Evolutionary conservation across 768 basidiomycete species (phyloP).

Genomic region (Astraeus odoratus): DNA sequence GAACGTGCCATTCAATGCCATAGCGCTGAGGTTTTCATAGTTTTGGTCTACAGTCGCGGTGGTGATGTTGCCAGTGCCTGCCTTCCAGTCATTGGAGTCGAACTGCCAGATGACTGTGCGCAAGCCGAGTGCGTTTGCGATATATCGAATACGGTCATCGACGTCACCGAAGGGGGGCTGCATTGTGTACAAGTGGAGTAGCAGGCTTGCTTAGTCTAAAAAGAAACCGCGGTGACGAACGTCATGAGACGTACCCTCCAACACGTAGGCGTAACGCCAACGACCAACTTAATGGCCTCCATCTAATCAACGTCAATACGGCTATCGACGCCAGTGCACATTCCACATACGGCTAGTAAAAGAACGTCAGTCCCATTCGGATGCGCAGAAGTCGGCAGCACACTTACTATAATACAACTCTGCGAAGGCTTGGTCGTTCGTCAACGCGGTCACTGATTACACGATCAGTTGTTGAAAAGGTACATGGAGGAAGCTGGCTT

Average conservation of each 20-base stretch:
- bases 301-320: constrained; percentile 26
- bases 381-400: neutral
- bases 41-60: constrained; percentile 43
- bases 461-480: neutral
- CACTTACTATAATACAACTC: constrained; percentile 68
- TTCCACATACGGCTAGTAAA: constrained; percentile 20
- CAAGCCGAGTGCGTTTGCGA: constrained; percentile 60
- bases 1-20: constrained; percentile 39
- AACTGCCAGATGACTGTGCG: constrained; percentile 69
- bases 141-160: constrained; percentile 70
- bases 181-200: too few relatives aligned
- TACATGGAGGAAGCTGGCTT: neutral
- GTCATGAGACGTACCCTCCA: constrained; percentile 42
- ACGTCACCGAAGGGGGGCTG: constrained; percentile 63
- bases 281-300: constrained; percentile 47
- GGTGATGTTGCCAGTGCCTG: constrained; percentile 40
- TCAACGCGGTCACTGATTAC: constrained; percentile 46
- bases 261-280: constrained; percentile 52
- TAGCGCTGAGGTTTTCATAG: constrained; percentile 47
- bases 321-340: too few relatives aligned
- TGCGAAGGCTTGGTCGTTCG: constrained; percentile 63
- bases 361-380: neutral
- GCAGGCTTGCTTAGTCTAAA: neutral
- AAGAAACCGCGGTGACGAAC: neutral
- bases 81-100: constrained; percentile 71